These are phyloP conservation scores for Citrus cavaleriei DNA, from an alignment of 345 rosid genomes.

Conservation along the genomic window DNA sequence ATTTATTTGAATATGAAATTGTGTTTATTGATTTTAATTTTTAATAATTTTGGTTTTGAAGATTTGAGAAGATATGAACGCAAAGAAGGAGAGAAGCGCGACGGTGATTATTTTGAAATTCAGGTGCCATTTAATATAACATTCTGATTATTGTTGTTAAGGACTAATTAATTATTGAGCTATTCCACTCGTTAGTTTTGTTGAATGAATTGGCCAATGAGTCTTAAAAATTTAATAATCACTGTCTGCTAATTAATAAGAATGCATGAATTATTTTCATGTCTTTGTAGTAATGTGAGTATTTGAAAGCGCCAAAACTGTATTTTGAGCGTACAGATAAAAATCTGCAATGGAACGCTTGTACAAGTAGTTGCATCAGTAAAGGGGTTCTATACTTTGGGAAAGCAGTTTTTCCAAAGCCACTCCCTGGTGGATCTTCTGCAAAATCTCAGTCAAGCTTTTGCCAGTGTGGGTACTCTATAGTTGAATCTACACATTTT, in stretches of 20 bases:
- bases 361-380: background rate
- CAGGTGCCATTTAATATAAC: slow-evolving; percentile 31
- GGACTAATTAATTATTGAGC: background rate
- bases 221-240: background rate
- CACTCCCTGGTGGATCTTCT: slow-evolving; percentile 60
- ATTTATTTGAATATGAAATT: background rate
- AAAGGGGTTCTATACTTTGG: slow-evolving; percentile 51
- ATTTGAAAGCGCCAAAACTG: background rate
- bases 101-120: slow-evolving; percentile 53
- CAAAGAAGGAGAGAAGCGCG: slow-evolving; percentile 34
- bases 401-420: slow-evolving; percentile 51
- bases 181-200: background rate
- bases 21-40: background rate
- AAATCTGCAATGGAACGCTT: no score
- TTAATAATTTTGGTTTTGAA: slow-evolving; percentile 11
- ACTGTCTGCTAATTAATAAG: background rate
- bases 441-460: slow-evolving; percentile 62
- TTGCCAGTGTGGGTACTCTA: slow-evolving; percentile 44
- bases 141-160: no score
- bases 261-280: background rate
- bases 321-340: no score
- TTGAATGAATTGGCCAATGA: background rate
- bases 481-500: background rate
- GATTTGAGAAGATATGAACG: slow-evolving; percentile 44
- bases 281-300: background rate